Conservation (phyloP, 1,139 yeast species). For the Yamadazyma trypodendri region DNA sequence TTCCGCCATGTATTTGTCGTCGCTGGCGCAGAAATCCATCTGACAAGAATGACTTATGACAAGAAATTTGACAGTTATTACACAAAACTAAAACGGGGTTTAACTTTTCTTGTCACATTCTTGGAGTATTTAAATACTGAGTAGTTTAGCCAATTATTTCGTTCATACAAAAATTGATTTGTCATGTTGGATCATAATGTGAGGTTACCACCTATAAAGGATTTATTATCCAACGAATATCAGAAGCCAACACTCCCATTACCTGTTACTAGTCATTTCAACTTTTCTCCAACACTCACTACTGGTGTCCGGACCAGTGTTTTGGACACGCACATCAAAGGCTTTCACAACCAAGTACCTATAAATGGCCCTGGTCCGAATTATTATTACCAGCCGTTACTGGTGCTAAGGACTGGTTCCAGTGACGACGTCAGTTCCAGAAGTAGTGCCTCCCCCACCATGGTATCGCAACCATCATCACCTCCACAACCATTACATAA, state of each 20-base stretch:
- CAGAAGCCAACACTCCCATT: constrained; percentile 4
- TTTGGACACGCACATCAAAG: constrained; percentile 1
- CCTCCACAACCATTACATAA: constrained; percentile 1
- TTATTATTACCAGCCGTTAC: constrained; percentile 8
- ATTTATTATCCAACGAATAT: constrained; percentile 21
- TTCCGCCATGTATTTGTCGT: too few relatives aligned
- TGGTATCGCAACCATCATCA: constrained; percentile 3
- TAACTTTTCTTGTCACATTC: constrained; percentile 2
- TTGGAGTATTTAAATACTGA: not conserved
- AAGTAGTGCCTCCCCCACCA: not conserved
- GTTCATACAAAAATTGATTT: constrained; percentile 1
- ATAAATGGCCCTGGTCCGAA: constrained; percentile 3
- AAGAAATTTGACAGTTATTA: constrained; percentile 13
- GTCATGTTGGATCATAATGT: constrained; percentile 20
- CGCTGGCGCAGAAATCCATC: not conserved
- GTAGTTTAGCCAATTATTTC: not conserved
- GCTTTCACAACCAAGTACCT: constrained; percentile 1
- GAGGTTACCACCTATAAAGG: constrained; percentile 39
- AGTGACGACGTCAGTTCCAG: not conserved
- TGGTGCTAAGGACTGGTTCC: constrained; percentile 1
- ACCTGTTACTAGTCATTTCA: constrained; percentile 3
- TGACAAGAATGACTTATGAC: constrained; percentile 8
- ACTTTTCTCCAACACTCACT: not conserved
- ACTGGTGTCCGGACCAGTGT: not conserved
- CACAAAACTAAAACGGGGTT: constrained; percentile 4